phyloP scores from a whole-genome alignment of 2,329 filamentous ascomycete species.

The Fusarium sp. region DNA sequence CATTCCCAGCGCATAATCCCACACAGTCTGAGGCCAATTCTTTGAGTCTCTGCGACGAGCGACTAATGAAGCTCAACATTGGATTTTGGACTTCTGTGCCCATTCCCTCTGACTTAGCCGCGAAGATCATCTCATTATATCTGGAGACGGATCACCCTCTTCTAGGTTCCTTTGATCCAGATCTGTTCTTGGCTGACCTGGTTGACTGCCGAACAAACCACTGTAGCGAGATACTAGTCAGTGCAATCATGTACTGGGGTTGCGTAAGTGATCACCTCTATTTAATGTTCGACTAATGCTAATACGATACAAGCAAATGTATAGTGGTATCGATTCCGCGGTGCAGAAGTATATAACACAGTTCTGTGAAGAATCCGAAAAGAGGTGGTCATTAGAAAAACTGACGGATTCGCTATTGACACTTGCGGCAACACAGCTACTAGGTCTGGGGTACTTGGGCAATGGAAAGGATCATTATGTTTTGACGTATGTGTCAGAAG shows the following conservation, averaged over 20 bases:
- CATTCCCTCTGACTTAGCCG: conserved; percentile 47
- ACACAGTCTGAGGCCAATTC: not conserved
- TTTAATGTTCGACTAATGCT: not conserved
- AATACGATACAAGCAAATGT: conserved; percentile 24
- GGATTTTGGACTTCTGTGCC: conserved; percentile 50
- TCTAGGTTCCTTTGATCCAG: conserved; percentile 51
- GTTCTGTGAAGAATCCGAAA: conserved; percentile 25
- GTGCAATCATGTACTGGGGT: conserved; percentile 23
- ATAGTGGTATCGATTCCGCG: not conserved
- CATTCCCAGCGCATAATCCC: conserved; percentile 3
- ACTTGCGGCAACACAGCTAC: conserved; percentile 48
- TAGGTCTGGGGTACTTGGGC: conserved; percentile 50
- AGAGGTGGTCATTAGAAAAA: conserved; percentile 15
- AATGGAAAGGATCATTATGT: conserved; percentile 51
- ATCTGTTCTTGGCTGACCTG: conserved; percentile 51
- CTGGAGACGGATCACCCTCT: conserved; percentile 54
- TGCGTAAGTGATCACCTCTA: conserved; percentile 17
- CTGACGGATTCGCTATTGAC: conserved; percentile 33
- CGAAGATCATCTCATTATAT: conserved; percentile 51
- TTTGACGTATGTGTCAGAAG: conserved; percentile 46
- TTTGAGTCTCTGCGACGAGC: conserved; percentile 38
- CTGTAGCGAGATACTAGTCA: conserved; percentile 16
- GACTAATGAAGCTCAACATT: conserved; percentile 46
- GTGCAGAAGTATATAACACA: not conserved
- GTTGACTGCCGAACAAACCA: conserved; percentile 24